phyloP scores from a whole-genome alignment of 352 stramenopile genomes.

The Plasmopara muralis region DNA sequence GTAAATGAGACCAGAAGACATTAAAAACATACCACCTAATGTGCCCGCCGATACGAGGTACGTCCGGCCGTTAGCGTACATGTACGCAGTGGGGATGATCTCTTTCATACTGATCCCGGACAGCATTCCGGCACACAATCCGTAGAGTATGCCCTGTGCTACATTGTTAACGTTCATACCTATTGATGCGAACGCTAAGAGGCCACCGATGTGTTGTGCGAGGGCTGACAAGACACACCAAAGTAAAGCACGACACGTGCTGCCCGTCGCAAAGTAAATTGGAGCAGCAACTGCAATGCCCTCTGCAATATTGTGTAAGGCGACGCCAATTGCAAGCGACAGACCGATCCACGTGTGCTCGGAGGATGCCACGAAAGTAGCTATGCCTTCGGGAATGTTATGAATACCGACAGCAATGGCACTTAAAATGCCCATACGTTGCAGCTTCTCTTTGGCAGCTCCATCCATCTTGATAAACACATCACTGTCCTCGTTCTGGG shows the following conservation, averaged over 20 bases:
- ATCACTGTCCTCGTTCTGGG: constrained; percentile 35
- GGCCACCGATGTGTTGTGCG: constrained; percentile 86
- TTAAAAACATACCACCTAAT: constrained; percentile 82
- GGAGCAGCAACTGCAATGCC: constrained; percentile 92
- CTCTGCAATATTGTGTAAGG: constrained; percentile 96
- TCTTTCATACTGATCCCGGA: constrained; percentile 89
- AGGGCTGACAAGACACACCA: constrained; percentile 90
- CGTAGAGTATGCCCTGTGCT: constrained; percentile 88
- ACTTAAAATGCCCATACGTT: constrained; percentile 87
- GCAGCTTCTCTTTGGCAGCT: constrained; percentile 46
- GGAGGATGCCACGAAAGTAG: constrained; percentile 90
- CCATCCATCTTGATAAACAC: constrained; percentile 40
- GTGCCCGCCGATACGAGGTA: constrained; percentile 79
- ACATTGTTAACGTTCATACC: constrained; percentile 56
- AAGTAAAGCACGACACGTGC: constrained; percentile 88
- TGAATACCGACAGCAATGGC: constrained; percentile 93
- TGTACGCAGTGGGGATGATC: constrained; percentile 89
- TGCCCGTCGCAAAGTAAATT: constrained; percentile 96
- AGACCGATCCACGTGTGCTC: constrained; percentile 82
- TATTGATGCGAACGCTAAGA: constrained; percentile 86
- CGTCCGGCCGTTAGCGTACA: constrained; percentile 82
- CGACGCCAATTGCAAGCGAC: constrained; percentile 90
- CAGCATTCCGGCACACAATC: constrained; percentile 92
- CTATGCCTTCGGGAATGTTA: constrained; percentile 96
- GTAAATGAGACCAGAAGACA: constrained; percentile 82